Conservation (phyloP, 2,329 filamentous ascomycete species). For the Podosphaera xanthii region DNA sequence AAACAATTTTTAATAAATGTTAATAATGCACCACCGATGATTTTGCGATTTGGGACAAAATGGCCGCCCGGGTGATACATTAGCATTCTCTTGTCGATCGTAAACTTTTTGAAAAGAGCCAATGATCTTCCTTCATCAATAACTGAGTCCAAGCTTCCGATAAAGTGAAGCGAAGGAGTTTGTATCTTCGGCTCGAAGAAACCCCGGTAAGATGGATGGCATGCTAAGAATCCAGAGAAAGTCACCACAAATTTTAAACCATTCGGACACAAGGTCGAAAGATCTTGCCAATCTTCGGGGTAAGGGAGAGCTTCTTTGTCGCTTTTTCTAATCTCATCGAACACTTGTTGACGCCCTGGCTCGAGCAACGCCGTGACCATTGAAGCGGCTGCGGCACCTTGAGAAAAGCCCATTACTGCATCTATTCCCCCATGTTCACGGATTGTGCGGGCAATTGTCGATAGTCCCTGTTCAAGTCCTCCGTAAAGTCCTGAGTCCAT, state of each 20-base stretch:
- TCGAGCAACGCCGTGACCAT: slow-evolving; percentile 57
- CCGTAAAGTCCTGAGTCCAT: slow-evolving; percentile 41
- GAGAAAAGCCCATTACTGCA: slow-evolving; percentile 61
- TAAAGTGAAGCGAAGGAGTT: slow-evolving; percentile 60
- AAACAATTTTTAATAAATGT: slow-evolving; percentile 37
- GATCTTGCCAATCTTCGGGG: slow-evolving; percentile 19
- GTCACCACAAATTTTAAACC: slow-evolving; percentile 44
- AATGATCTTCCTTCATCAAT: slow-evolving; percentile 57
- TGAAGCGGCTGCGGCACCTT: slow-evolving; percentile 50
- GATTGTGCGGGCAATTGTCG: slow-evolving; percentile 36
- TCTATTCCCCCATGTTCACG: slow-evolving; percentile 44
- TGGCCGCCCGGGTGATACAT: slow-evolving; percentile 68
- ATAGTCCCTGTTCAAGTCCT: slow-evolving; percentile 46
- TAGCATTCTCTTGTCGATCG: slow-evolving; percentile 21
- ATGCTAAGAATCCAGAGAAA: slow-evolving; percentile 57
- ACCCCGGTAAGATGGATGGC: slow-evolving; percentile 35
- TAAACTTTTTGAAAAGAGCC: slow-evolving; percentile 42
- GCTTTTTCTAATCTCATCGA: slow-evolving; percentile 17
- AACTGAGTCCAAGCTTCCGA: slow-evolving; percentile 69
- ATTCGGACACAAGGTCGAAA: slow-evolving; percentile 13
- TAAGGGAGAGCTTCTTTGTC: slow-evolving; percentile 24
- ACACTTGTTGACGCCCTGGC: slow-evolving; percentile 21
- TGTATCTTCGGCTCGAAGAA: slow-evolving; percentile 53
- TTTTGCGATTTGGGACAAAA: slow-evolving; percentile 64
- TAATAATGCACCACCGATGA: slow-evolving; percentile 55